These are phyloP conservation scores for Chrysophaeum taylorii DNA, from an alignment of 352 stramenopile genomes.

Conservation along the genomic window DNA sequence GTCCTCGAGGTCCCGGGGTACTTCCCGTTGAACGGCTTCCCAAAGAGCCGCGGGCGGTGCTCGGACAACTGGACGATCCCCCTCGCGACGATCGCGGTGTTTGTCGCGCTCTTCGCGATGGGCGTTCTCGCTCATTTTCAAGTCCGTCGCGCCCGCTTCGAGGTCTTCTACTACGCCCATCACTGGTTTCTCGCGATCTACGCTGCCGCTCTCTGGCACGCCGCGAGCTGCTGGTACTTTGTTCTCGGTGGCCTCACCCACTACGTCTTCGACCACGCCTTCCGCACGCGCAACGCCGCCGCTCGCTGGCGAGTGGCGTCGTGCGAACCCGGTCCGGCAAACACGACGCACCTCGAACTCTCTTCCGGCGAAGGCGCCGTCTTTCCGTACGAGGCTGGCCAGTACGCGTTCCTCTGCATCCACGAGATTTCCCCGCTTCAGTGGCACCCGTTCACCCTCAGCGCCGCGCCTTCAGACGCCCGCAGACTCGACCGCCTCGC, in stretches of 20 bases:
- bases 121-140: conserved; percentile 54
- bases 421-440: conserved; percentile 56
- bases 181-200: conserved; percentile 61
- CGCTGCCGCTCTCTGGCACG: conserved; percentile 25
- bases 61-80: conserved; percentile 30
- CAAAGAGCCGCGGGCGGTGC: conserved; percentile 9
- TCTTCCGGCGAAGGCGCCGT: neutral
- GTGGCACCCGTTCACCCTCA: conserved; percentile 76
- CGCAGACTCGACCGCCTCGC: neutral
- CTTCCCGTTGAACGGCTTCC: conserved; percentile 21
- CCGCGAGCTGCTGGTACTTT: conserved; percentile 27
- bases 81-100: conserved; percentile 21
- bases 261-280: conserved; percentile 21
- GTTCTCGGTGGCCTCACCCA: conserved; percentile 19
- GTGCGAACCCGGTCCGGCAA: neutral
- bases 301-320: neutral
- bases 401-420: conserved; percentile 68
- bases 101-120: conserved; percentile 50
- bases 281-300: neutral
- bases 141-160: conserved; percentile 61
- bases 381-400: conserved; percentile 27
- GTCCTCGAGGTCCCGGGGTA: neutral
- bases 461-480: conserved; percentile 56
- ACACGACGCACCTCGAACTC: conserved; percentile 5
- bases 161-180: conserved; percentile 72